phyloP scores from a whole-genome alignment of 2,329 filamentous ascomycete species.

The Zalaria obscura region DNA sequence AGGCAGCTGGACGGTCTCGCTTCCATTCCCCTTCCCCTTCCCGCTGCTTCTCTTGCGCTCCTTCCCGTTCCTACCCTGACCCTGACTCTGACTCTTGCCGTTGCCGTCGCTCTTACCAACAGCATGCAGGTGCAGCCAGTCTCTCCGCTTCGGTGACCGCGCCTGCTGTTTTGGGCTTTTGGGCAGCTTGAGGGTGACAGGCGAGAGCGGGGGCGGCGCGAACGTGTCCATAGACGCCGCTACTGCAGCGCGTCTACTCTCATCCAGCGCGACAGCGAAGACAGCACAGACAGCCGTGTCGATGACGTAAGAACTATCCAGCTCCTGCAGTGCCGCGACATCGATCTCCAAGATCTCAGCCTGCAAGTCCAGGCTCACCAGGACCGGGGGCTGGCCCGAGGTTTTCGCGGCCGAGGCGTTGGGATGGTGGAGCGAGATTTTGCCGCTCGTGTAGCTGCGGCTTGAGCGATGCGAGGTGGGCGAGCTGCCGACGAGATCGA shows the following conservation, averaged over 20 bases:
- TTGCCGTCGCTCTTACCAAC: conserved; percentile 5
- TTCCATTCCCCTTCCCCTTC: conserved; percentile 14
- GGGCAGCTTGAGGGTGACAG: conserved; percentile 2
- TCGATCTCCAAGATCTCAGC: conserved; percentile 28
- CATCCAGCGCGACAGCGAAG: conserved; percentile 30
- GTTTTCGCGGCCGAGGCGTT: conserved; percentile 25
- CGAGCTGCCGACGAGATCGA: conserved; percentile 2
- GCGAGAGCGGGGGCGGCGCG: conserved; percentile 4
- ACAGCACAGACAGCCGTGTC: conserved; percentile 29
- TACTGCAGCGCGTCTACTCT: conserved; percentile 15
- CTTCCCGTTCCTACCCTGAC: conserved; percentile 6
- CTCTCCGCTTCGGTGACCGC: conserved; percentile 11
- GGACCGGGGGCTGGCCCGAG: conserved; percentile 22
- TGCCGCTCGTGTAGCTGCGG: conserved; percentile 6
- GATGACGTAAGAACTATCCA: conserved; percentile 30
- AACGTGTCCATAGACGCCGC: conserved; percentile 2
- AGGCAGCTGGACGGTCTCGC: conserved; percentile 15
- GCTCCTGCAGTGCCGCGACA: conserved; percentile 24
- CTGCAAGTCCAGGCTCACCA: conserved; percentile 30
- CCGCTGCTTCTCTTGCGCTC: conserved; percentile 7
- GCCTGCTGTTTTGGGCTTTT: conserved; percentile 2
- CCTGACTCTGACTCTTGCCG: conserved; percentile 4
- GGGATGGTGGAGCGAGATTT: conserved; percentile 22
- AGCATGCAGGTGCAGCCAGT: neutral
- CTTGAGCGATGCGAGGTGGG: neutral